Evolutionary conservation across 805 yeast species (phyloP), one percentile per base, ranked within the genome.

Genomic region (Wickerhamomyces subpelliculosus): DNA sequence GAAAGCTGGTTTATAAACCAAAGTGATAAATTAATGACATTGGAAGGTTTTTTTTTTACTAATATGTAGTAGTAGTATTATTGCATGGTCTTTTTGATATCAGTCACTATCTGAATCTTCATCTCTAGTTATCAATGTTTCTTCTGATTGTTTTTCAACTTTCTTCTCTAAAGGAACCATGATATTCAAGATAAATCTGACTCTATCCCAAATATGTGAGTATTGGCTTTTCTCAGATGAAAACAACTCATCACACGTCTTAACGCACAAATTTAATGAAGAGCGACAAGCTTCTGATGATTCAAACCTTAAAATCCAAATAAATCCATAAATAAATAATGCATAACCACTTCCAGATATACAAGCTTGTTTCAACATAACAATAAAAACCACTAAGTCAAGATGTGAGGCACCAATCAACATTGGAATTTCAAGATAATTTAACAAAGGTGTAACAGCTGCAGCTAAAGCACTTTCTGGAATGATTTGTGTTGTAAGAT

Each of bases 221-320:
- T 18, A 5, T n/a, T 18, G 14, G 14, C 4, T 3, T 4, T 21
- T 6, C 22, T 27, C 13, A 13, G 6, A 16, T 4, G 9, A 6
- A 8, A 29, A 29, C n/a, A 29, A 29, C 8, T 12, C 10, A 27
- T 37, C 32, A 12, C 45, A 8, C 14, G 40, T 38, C 13, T 38
- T 43, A 5, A 51, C 34, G 36, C 48, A 38, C 38, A 38, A 27
- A n/a, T 37, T 38, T 2, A 46, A 17, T 4, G 57, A 46, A 5
- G 53, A 45, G 26, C 54, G 54, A 32, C 54, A 47, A 17, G 52
- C 51, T 32, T 54, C 55, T 3, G 57, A 52, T 26, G 46, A 58
- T 37, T 67, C 72, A 31, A 61, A 57, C 35, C 70, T 52, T 26
- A 66, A 41, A 0, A 55, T 54, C 70, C 69, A 68, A 11, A 64